These are phyloP conservation scores for Glebionis coronaria DNA, from an alignment of 129 eudicot species.

Conservation along the genomic window DNA sequence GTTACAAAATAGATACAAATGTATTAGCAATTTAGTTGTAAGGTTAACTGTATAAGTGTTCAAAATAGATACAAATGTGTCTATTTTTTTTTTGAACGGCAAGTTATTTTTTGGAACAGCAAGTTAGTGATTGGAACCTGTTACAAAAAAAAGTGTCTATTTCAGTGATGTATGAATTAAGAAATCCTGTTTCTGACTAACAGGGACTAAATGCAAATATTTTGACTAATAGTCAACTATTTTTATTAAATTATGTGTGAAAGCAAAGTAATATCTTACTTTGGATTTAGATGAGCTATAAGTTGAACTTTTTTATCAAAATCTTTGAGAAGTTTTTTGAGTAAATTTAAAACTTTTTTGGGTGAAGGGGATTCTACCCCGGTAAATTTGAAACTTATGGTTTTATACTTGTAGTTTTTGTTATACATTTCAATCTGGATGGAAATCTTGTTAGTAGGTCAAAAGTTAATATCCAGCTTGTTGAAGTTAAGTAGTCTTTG, in stretches of 20 bases:
- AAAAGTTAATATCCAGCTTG: not conserved
- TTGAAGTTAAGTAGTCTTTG: constrained; percentile 7
- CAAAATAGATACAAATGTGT: not conserved
- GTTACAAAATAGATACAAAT: not conserved
- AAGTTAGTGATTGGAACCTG: too few relatives aligned
- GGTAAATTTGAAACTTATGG: not conserved
- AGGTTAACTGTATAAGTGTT: too few relatives aligned
- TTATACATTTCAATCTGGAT: constrained; percentile 6
- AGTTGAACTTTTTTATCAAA: constrained; percentile 9
- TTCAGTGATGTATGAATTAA: not conserved
- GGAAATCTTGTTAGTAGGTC: not conserved
- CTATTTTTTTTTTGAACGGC: too few relatives aligned
- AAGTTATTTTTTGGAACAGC: too few relatives aligned
- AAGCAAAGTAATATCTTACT: not conserved
- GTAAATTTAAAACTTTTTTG: not conserved
- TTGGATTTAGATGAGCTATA: not conserved
- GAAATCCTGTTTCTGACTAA: not conserved
- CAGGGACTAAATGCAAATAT: not conserved
- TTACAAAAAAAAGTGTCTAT: too few relatives aligned
- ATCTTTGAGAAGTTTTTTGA: not conserved
- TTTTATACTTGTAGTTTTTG: not conserved
- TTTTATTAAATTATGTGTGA: constrained; percentile 11
- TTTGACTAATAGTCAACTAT: not conserved
- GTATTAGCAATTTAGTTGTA: not conserved
- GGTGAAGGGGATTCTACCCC: too few relatives aligned